Base-by-base conservation (phyloP, 2,329 filamentous ascomycete species). In the Colletotrichum truncatum region DNA sequence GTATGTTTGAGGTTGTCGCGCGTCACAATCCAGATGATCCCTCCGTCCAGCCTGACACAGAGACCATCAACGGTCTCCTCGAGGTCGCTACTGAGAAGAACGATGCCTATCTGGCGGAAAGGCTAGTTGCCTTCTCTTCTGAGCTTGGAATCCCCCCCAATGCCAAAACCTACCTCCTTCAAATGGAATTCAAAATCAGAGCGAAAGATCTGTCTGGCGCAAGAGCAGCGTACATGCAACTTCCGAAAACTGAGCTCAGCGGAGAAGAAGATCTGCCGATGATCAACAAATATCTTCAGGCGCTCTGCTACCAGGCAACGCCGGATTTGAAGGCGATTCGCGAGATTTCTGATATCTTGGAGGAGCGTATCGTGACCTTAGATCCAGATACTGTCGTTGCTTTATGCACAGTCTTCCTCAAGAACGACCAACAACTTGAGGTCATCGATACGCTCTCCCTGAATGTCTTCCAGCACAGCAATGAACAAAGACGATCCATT, bases 381-480 rank as follows among this genome's bases (percentile, higher is more conserved):
- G 90, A 92, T 34, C 88, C 94, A 0, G 85, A 89, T 43, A 97
- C 94, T 0, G 87, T 96, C 1, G 88, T 90, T 6, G 85, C 87
- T 0, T 82, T 98, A n/a, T 91, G 90, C 65, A 82, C 90, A 45
- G 82, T 91, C 41, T 91, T 97, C 70, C 84, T 98, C 10, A 85
- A 87, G 66, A 89, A 91, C 39, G 91, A 93, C 71, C 92, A 97
- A 73, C 85, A 89, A 43, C 88, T 90, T 68, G 93, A 97, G 67
- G 89, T 93, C 4, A 91, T 93, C 67, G 93, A 97, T 73, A 85
- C 97, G 0, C 85, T 98, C 14, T 93, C 94, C 23, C 85, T 91
- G 4, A 90, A 96, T 70, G 86, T 89, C 4, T 88, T 89, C 69
- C 86, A 90, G 60, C 93, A 89, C 75, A 91, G 92, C 46, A 83